Base-by-base conservation (phyloP, 169 alveolate species). In the Plasmodium reichenowi region DNA sequence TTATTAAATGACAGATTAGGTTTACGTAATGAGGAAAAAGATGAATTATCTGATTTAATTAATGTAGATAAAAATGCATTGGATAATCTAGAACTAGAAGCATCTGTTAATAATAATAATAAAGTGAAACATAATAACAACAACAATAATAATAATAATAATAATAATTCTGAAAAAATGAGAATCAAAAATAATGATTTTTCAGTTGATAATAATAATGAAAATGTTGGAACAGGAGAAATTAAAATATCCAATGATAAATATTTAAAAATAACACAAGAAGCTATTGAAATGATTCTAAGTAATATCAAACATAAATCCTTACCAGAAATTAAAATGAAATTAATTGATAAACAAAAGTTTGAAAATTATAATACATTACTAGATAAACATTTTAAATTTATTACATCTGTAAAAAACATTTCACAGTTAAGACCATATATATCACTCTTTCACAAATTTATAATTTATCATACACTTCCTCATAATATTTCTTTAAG, bases 251-350 rank as follows among this genome's bases (percentile, higher is more conserved):
- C 83, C 15, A 80, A 80, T 62, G 90, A 80, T 29, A 70, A 80
- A 60, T 80, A 67, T 80, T 68, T 80, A 68, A 80, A 80, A 68
- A 80, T 68, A 54, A 67, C 83, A 32, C 80, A 67, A 48, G 90
- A 80, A 68, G 90, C 83, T 62, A 80, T 80, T 71, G 90, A 66
- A 80, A 80, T 80, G 90, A 80, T 80, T 67, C 70, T 80, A 67
- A 80, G 71, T 50, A 80, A 80, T 52, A 67, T 80, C 67, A 80
- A 80, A 10, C 74, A 80, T 29, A 80, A 80, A 48, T 80, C 90
- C 52, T 48, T 80, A 67, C 90, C 90, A 26, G 83, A 67, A 60
- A 80, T 80, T 54, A 80, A 80, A 60, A 45, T 56, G 29, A 68
- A 80, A 67, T 54, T 80, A 80, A 67, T 80, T 62, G 83, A 80